A percentile compares a stretch with the other conserved stretches of the same genome.
These are phyloP conservation scores for Coemansia sp. DNA, from an alignment of 192 early-diverging fungal species.

Conservation along the genomic window DNA sequence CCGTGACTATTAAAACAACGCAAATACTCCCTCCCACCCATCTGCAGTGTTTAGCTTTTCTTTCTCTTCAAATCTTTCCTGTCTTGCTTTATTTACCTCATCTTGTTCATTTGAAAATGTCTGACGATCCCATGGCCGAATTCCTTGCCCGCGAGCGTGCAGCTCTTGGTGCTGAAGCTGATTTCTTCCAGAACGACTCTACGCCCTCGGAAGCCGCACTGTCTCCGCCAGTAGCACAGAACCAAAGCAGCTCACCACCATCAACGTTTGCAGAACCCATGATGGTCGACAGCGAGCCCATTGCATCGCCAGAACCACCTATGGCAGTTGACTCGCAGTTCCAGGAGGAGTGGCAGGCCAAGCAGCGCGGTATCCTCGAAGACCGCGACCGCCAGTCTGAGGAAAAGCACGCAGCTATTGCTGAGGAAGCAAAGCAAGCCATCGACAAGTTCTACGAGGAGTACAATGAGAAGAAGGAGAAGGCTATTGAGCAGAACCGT, in stretches of 20 bases:
- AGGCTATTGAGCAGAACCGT: conserved; percentile 63
- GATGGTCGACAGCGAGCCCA: background rate
- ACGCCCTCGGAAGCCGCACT: background rate
- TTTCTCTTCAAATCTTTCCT: background rate
- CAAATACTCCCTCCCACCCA: too few relatives aligned
- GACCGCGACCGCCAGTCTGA: conserved; percentile 62
- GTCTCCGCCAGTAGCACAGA: background rate
- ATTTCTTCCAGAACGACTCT: conserved; percentile 53
- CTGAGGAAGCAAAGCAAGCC: conserved; percentile 61
- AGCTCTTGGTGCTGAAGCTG: conserved; percentile 68
- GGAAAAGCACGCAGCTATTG: conserved; percentile 58
- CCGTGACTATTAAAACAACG: too few relatives aligned
- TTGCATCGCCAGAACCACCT: background rate
- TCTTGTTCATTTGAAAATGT: conserved; percentile 23
- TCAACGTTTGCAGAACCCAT: background rate
- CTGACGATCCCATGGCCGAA: conserved; percentile 68
- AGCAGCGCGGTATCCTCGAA: conserved; percentile 58
- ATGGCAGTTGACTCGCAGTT: conserved; percentile 16
- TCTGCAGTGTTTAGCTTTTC: too few relatives aligned
- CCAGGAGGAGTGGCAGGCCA: conserved; percentile 65
- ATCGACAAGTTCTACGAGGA: conserved; percentile 82
- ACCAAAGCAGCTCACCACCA: background rate
- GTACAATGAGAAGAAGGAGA: conserved; percentile 73
- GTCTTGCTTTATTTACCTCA: background rate
- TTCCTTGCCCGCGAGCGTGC: conserved; percentile 78